A percentile compares a stretch with the other conserved stretches of the same genome.
These are phyloP conservation scores for Sparassis latifolia DNA, from an alignment of 1,284 basidiomycete genomes.

Conservation along the genomic window DNA sequence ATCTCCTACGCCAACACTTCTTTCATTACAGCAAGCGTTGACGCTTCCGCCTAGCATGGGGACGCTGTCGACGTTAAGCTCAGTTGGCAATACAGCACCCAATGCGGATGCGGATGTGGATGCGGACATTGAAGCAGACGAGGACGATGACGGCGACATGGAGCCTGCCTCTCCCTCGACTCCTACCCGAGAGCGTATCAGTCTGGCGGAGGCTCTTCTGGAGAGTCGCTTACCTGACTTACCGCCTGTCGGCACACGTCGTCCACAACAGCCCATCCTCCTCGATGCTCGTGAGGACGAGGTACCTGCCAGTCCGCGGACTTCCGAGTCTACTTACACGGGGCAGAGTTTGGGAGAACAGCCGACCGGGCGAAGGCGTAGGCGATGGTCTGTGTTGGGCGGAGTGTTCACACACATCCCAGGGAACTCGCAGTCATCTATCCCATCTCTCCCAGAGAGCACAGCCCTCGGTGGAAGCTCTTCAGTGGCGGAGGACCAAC, in stretches of 20 bases:
- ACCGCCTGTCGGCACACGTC: conserved; percentile 61
- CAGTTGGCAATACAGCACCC: conserved; percentile 20
- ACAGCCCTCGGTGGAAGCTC: background rate
- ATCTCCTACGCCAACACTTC: conserved; percentile 56
- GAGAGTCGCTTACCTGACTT: conserved; percentile 72
- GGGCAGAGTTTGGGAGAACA: conserved; percentile 24
- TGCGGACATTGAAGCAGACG: conserved; percentile 43
- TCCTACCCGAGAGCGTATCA: conserved; percentile 52
- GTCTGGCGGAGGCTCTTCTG: conserved; percentile 62
- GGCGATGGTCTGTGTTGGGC: conserved; percentile 52
- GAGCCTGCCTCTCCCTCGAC: conserved; percentile 24
- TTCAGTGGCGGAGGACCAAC: conserved; percentile 16
- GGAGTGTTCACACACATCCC: conserved; percentile 31
- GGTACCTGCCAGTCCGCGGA: conserved; percentile 39
- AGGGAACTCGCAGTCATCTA: conserved; percentile 17
- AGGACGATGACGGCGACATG: conserved; percentile 53
- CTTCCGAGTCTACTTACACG: conserved; percentile 34
- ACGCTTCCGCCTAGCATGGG: conserved; percentile 12
- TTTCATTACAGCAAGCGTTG: conserved; percentile 58
- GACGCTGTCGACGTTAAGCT: conserved; percentile 3
- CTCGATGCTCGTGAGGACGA: conserved; percentile 40
- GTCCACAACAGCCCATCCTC: conserved; percentile 61
- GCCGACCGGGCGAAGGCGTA: conserved; percentile 29
- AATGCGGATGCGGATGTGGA: conserved; percentile 27
- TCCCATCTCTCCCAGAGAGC: conserved; percentile 18